Base-by-base conservation (phyloP, 768 basidiomycete species). In the Brasilioporus rufonigricans region DNA sequence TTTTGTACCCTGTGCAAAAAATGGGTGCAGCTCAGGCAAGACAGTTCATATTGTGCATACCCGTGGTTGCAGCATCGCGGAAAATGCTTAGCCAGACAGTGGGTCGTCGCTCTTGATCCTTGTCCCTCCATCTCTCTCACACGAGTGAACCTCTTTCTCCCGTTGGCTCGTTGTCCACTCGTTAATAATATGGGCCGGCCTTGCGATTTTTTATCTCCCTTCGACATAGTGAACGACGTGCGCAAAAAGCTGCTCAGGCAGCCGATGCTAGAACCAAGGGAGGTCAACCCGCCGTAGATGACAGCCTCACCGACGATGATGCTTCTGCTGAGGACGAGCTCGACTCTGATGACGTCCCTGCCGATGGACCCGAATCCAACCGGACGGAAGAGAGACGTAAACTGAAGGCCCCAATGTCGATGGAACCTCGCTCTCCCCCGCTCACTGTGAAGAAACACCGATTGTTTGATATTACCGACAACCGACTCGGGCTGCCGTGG, bases 21-120 rank as follows among this genome's bases (percentile, higher is more conserved):
- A 69, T 91, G 89, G 89, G 87, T 91, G 1, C 89, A 91, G 68
- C 76, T 91, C 19, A 70, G 89, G 39, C 88, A 89, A 66, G 89
- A 91, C 61, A 84, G 82, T 56, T 81, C 82, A 11, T 91, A 86
- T 66, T 91, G 89, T 60, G 86, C 89, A 49, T 89, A 90, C 65
- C 89, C 89, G 36, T 91, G 89, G 89, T 66, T 84, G 54, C 86
- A 88, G 71, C 89, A 91, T 68, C 80, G 86, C 19, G 80, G 77
- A 24, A 91, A 89, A 69, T 91, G 89, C 73, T 66, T 88, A 43
- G 80, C 82, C n/a, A 71, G 87, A 63, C 77, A 83, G 88, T 90
- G 67, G 65, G 84, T 82, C 39, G 32, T 48, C 44, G 29, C 23
- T 55, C 44, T 47, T 49, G 14, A 45, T 46, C 8, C 3, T 24